A percentile compares a stretch with the other conserved stretches of the same genome.
Conservation (phyloP, 345 rosid species). For the Physaria fendleri region DNA sequence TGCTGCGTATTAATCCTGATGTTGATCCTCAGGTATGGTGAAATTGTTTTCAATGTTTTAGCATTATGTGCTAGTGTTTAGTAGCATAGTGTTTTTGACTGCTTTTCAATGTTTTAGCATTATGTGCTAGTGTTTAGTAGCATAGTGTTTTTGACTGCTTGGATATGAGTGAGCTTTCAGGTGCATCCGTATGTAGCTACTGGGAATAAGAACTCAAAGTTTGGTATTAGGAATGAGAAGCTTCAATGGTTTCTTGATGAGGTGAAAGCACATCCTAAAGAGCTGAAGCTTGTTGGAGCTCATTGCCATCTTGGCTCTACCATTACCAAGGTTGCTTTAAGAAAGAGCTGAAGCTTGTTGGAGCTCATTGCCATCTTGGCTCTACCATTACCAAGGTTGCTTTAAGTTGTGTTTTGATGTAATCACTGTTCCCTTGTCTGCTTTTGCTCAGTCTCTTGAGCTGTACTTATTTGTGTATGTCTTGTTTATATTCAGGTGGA, state of each 20-base stretch:
- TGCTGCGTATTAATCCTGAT: constrained; percentile 95
- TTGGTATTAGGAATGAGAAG: constrained; percentile 97
- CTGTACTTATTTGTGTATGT: neutral
- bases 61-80: neutral
- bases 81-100: no score
- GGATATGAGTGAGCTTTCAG: constrained; percentile 26
- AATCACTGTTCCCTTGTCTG: neutral
- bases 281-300: constrained; percentile 34
- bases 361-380: neutral
- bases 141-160: neutral
- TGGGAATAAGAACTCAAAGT: constrained; percentile 94
- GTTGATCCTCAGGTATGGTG: constrained; percentile 86
- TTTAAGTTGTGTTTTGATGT: neutral
- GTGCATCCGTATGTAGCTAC: constrained; percentile 98
- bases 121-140: no score
- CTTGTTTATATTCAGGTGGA: constrained; percentile 72
- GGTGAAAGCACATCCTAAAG: constrained; percentile 76
- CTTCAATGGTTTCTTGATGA: constrained; percentile 96
- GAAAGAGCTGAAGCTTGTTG: neutral
- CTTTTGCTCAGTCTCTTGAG: neutral
- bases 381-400: neutral
- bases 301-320: neutral
- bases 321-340: neutral
- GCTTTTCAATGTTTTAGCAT: no score
- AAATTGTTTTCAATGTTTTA: neutral